Conservation (phyloP, 2,329 filamentous ascomycete species). For the Pseudopyricularia javanii region DNA sequence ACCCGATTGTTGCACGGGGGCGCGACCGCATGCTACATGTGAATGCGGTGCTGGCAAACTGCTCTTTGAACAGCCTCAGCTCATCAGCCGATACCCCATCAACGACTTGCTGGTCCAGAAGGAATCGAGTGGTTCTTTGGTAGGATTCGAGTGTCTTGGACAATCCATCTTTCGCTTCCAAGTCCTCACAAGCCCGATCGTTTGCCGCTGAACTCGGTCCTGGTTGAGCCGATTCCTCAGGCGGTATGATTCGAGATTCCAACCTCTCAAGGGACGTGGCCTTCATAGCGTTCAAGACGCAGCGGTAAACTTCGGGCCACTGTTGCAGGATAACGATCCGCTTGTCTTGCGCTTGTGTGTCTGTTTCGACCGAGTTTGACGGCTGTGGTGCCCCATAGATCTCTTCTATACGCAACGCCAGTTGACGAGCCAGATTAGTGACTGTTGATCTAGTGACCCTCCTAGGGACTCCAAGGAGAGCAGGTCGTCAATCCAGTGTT, state of each 20-base stretch:
- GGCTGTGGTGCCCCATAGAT: neutral
- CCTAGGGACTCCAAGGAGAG: constrained; percentile 4
- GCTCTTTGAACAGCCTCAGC: constrained; percentile 4
- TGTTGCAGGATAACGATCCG: neutral
- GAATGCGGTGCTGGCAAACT: constrained; percentile 2
- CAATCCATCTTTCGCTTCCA: neutral
- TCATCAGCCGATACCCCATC: constrained; percentile 1
- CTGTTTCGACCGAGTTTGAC: neutral
- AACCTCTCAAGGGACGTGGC: neutral
- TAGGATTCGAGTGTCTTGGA: neutral
- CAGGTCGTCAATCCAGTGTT: constrained; percentile 18
- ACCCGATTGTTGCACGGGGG: constrained; percentile 2
- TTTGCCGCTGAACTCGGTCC: neutral
- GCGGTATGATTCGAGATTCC: neutral
- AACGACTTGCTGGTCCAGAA: neutral
- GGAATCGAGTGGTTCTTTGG: neutral
- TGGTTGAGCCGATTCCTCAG: neutral
- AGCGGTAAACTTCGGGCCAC: neutral
- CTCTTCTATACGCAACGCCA: neutral
- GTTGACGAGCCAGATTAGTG: neutral
- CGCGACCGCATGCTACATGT: constrained; percentile 3
- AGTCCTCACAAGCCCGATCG: neutral
- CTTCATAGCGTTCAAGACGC: neutral
- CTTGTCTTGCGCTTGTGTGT: neutral
- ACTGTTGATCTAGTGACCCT: neutral